Percentiles rank a stretch among this genome's conserved stretches.
Evolutionary conservation across 768 basidiomycete species (phyloP).

Genomic region (Boletus pseudo-olivaceus): DNA sequence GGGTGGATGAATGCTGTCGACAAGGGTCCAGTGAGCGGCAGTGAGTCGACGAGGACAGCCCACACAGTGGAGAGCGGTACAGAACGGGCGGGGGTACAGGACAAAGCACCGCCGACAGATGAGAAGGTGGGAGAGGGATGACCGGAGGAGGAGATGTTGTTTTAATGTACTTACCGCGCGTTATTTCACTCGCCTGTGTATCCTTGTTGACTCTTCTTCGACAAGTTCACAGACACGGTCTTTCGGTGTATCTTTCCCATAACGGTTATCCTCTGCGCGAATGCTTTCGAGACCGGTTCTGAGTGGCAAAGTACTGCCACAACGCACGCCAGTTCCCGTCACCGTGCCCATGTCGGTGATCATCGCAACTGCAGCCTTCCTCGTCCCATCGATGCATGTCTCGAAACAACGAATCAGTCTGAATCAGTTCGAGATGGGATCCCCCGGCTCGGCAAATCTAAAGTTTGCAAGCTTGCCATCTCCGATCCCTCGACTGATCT

Average conservation of each 20-base stretch:
- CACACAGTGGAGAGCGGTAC: no score
- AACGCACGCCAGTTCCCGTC: constrained; percentile 13
- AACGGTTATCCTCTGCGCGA: constrained; percentile 25
- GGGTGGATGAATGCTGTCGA: no score
- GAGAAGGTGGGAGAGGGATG: constrained; percentile 1
- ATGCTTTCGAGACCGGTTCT: constrained; percentile 17
- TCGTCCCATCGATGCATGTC: background rate
- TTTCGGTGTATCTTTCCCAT: constrained; percentile 31
- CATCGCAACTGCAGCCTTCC: constrained; percentile 22
- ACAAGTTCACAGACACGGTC: constrained; percentile 18
- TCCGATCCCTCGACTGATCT: constrained; percentile 31
- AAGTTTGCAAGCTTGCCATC: constrained; percentile 28
- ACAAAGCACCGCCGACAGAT: constrained; percentile 19
- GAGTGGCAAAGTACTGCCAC: constrained; percentile 21
- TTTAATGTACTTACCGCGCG: constrained; percentile 19
- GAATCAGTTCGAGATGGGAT: constrained; percentile 16
- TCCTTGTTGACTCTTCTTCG: constrained; percentile 28
- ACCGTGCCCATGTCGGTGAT: constrained; percentile 20
- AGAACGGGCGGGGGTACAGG: constrained; percentile 2
- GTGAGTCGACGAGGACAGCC: constrained; percentile 9
- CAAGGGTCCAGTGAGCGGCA: background rate
- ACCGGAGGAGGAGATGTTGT: constrained; percentile 9
- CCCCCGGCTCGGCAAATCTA: constrained; percentile 29
- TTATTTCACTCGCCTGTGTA: constrained; percentile 26
- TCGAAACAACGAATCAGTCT: background rate